A percentile compares a stretch with the other conserved stretches of the same genome.
Evolutionary conservation across 1,284 basidiomycete species (phyloP).

Genomic region (Trichosporon coremiiforme): DNA sequence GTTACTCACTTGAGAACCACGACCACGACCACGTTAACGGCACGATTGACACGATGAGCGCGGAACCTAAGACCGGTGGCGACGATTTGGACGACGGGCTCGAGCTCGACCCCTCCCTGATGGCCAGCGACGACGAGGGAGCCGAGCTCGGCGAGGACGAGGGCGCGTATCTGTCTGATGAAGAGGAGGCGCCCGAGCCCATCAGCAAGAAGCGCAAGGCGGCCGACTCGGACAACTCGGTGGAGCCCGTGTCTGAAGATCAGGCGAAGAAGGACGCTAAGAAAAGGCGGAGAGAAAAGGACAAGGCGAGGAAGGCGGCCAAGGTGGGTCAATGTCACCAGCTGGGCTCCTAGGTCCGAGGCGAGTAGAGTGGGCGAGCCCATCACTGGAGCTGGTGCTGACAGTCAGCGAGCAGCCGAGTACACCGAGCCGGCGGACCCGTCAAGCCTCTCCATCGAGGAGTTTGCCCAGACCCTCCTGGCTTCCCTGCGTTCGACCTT

Average conservation of each 20-base stretch:
- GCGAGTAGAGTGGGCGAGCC: neutral
- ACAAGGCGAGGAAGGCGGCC: slow-evolving; percentile 35
- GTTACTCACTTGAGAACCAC: slow-evolving; percentile 1
- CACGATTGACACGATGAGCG: slow-evolving; percentile 14
- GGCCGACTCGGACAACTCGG: neutral
- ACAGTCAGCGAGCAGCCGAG: slow-evolving; percentile 7
- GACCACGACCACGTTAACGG: neutral
- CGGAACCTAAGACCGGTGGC: slow-evolving; percentile 34
- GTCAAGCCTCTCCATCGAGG: neutral
- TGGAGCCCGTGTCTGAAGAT: slow-evolving; percentile 23
- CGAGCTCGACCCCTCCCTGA: slow-evolving; percentile 42
- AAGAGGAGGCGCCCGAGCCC: slow-evolving; percentile 26
- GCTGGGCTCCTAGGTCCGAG: neutral
- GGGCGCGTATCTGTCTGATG: slow-evolving; percentile 29
- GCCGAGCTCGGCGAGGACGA: slow-evolving; percentile 26
- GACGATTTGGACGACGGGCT: slow-evolving; percentile 54
- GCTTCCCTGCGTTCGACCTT: slow-evolving; percentile 44
- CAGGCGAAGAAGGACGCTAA: slow-evolving; percentile 32
- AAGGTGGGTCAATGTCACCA: slow-evolving; percentile 31
- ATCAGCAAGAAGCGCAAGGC: slow-evolving; percentile 25
- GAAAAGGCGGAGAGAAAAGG: slow-evolving; percentile 33
- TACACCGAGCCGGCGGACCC: slow-evolving; percentile 10
- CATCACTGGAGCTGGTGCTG: neutral
- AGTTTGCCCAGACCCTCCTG: slow-evolving; percentile 36
- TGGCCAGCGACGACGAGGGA: slow-evolving; percentile 32